Conservation (phyloP, 371 early-diverging fungal genomes). For the Mucor lusitanicus region DNA sequence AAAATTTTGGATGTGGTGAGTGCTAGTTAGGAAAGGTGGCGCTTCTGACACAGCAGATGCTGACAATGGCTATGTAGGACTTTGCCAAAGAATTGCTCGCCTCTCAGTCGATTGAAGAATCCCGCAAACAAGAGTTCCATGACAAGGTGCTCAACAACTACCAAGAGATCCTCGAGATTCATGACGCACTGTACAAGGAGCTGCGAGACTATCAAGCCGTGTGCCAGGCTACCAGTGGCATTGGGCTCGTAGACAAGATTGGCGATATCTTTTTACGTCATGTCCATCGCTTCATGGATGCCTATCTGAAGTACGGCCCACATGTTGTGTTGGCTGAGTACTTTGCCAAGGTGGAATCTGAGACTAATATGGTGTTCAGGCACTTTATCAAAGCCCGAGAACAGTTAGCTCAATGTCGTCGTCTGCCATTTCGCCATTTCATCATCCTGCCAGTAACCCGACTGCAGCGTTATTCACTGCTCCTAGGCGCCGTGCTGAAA, state of each 20-base stretch:
- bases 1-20: slow-evolving; percentile 42
- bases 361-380: slow-evolving; percentile 65
- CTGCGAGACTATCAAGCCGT: slow-evolving; percentile 68
- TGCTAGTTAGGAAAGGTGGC: neutral
- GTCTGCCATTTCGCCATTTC: slow-evolving; percentile 62
- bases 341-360: slow-evolving; percentile 73
- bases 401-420: slow-evolving; percentile 65
- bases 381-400: slow-evolving; percentile 75
- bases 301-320: slow-evolving; percentile 85
- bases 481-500: slow-evolving; percentile 84
- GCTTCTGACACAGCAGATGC: neutral
- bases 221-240: slow-evolving; percentile 51
- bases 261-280: slow-evolving; percentile 85
- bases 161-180: slow-evolving; percentile 70
- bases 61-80: slow-evolving; percentile 15
- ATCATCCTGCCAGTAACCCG: slow-evolving; percentile 77
- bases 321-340: slow-evolving; percentile 84
- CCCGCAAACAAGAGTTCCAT: slow-evolving; percentile 68
- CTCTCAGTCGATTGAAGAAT: slow-evolving; percentile 58
- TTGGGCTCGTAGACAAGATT: slow-evolving; percentile 72
- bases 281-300: slow-evolving; percentile 65
- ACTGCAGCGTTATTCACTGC: slow-evolving; percentile 84
- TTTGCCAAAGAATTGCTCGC: slow-evolving; percentile 33
- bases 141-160: slow-evolving; percentile 83
- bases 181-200: slow-evolving; percentile 69